Conservation (phyloP, 2,329 filamentous ascomycete genomes). For the Curvularia verruculosa region DNA sequence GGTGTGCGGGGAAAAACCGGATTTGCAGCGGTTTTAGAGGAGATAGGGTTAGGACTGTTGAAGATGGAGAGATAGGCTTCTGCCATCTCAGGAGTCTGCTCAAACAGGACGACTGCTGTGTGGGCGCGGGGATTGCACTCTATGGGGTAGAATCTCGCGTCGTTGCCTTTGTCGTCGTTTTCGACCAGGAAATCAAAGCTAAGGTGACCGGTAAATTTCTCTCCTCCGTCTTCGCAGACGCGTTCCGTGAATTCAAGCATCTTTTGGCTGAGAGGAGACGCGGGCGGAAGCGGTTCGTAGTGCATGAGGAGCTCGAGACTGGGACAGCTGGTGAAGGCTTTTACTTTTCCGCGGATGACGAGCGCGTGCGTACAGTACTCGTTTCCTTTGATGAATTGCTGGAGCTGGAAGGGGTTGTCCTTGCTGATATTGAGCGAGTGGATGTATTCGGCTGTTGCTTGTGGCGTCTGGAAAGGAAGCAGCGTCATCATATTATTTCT, state of each 20-base stretch:
- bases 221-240: constrained; percentile 60
- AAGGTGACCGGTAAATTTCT: constrained; percentile 69
- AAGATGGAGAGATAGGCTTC: constrained; percentile 38
- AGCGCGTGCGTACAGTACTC: constrained; percentile 77
- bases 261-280: constrained; percentile 61
- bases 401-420: constrained; percentile 67
- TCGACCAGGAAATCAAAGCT: constrained; percentile 74
- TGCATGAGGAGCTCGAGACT: constrained; percentile 69
- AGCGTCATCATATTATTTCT: constrained; percentile 67
- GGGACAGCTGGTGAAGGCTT: constrained; percentile 70
- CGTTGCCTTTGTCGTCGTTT: constrained; percentile 40
- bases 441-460: constrained; percentile 63
- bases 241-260: constrained; percentile 70
- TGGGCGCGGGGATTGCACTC: constrained; percentile 75
- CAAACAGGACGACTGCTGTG: constrained; percentile 69
- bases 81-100: constrained; percentile 34
- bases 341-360: constrained; percentile 68
- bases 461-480: constrained; percentile 62
- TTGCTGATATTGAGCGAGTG: constrained; percentile 61
- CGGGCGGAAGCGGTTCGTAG: constrained; percentile 64
- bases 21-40: constrained; percentile 8
- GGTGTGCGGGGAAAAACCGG: constrained; percentile 32
- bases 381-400: constrained; percentile 67
- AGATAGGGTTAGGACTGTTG: constrained; percentile 21
- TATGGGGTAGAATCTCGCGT: constrained; percentile 64